These are phyloP conservation scores for Leucosporidium creatinivorum DNA, from an alignment of 768 basidiomycete genomes.

Conservation along the genomic window DNA sequence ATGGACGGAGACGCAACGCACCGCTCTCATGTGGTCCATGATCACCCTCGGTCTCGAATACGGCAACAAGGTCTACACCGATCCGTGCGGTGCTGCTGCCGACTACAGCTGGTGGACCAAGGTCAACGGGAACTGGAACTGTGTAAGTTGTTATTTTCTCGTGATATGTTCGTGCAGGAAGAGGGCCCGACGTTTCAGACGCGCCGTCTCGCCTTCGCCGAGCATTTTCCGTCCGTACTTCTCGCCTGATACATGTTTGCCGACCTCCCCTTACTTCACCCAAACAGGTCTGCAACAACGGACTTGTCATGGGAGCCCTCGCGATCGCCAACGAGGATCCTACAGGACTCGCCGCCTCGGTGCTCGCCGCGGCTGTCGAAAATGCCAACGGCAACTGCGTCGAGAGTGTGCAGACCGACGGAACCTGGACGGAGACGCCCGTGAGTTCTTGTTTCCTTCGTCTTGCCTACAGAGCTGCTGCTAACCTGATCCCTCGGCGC, in stretches of 20 bases:
- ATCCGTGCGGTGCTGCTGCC: not conserved
- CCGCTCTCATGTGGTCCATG: slow-evolving; percentile 61
- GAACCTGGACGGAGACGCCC: slow-evolving; percentile 86
- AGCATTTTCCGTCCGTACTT: not conserved
- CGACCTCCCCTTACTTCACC: not conserved
- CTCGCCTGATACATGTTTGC: too few species aligned
- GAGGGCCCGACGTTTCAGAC: too few species aligned
- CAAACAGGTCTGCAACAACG: slow-evolving; percentile 69
- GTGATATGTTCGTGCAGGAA: too few species aligned
- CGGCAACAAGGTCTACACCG: slow-evolving; percentile 25
- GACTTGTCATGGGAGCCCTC: slow-evolving; percentile 78
- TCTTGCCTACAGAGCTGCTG: too few species aligned
- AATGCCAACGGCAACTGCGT: slow-evolving; percentile 63
- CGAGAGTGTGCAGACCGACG: slow-evolving; percentile 51
- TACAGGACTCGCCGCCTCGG: slow-evolving; percentile 58
- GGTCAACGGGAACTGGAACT: slow-evolving; percentile 86
- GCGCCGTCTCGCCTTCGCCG: too few species aligned
- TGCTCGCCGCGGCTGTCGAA: slow-evolving; percentile 48
- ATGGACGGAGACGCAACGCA: slow-evolving; percentile 67
- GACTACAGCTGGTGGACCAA: slow-evolving; percentile 33
- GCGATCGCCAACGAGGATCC: slow-evolving; percentile 72
- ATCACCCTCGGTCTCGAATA: slow-evolving; percentile 62
- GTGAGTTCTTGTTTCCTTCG: slow-evolving; percentile 58
- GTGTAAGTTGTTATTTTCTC: slow-evolving; percentile 41
- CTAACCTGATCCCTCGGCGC: too few species aligned